A percentile compares a stretch with the other conserved stretches of the same genome.
Conservation (phyloP, 2,329 filamentous ascomycete species). For the Tolypocladium ophioglossoides region DNA sequence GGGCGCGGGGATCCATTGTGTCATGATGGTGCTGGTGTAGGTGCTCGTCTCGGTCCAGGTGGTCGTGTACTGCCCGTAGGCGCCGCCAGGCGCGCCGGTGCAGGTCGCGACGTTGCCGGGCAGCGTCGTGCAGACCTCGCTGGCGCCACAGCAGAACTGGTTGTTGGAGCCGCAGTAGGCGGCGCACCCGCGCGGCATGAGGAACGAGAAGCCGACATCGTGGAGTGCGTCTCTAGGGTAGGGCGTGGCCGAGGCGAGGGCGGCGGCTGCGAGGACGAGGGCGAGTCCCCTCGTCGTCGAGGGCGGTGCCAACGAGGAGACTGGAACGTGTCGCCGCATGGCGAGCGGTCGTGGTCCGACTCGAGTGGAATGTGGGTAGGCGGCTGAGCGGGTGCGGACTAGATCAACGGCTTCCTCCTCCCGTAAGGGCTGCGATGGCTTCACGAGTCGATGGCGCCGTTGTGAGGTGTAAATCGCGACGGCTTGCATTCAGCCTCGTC, state of each 20-base stretch:
- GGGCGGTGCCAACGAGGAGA: background rate
- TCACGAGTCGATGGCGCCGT: background rate
- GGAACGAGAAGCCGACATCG: slow-evolving; percentile 37
- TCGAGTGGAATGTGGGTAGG: background rate
- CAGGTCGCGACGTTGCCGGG: slow-evolving; percentile 39
- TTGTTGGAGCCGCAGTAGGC: slow-evolving; percentile 43
- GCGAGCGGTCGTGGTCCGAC: background rate
- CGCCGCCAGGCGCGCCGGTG: slow-evolving; percentile 21
- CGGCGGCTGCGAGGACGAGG: slow-evolving; percentile 7
- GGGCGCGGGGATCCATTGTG: slow-evolving; percentile 34
- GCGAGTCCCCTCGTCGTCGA: background rate
- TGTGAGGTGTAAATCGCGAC: background rate
- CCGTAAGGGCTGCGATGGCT: background rate
- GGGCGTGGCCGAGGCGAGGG: slow-evolving; percentile 29
- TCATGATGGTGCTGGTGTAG: slow-evolving; percentile 48
- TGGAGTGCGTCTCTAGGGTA: slow-evolving; percentile 39
- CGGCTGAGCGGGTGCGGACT: background rate
- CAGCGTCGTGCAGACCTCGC: slow-evolving; percentile 40
- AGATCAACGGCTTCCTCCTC: background rate
- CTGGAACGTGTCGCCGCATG: background rate
- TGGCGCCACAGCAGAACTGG: slow-evolving; percentile 42
- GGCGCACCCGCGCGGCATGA: slow-evolving; percentile 38
- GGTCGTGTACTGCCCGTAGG: slow-evolving; percentile 34
- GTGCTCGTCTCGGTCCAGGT: slow-evolving; percentile 53
- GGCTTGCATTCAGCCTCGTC: too few relatives aligned